Evolutionary conservation across 495 filamentous ascomycete species (phyloP).

Genomic region (Corynascus novoguineensis): DNA sequence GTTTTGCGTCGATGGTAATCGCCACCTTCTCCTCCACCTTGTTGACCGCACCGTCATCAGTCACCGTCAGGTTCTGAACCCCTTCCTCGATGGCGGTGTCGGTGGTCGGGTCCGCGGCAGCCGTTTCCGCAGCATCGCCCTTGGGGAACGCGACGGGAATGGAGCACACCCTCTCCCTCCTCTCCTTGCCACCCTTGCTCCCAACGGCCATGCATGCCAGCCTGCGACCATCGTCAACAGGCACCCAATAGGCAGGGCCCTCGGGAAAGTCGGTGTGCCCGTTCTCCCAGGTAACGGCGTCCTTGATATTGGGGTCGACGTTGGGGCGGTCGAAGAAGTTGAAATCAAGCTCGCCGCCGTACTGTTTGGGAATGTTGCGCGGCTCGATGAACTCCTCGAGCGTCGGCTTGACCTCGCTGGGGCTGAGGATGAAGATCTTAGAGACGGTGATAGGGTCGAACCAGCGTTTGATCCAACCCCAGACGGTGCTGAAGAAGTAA

Average conservation of each 20-base stretch:
- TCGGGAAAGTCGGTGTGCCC: slow-evolving; percentile 41
- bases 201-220: slow-evolving; percentile 46
- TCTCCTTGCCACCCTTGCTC: slow-evolving; percentile 29
- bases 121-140: neutral
- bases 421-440: slow-evolving; percentile 82
- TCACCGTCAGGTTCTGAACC: slow-evolving; percentile 17
- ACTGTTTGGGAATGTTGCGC: slow-evolving; percentile 72
- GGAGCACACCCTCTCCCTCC: slow-evolving; percentile 40
- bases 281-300: slow-evolving; percentile 46
- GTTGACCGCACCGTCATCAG: slow-evolving; percentile 8
- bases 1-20: neutral
- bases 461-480: slow-evolving; percentile 94
- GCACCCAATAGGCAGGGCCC: slow-evolving; percentile 47
- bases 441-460: slow-evolving; percentile 89
- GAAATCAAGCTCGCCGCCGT: slow-evolving; percentile 79
- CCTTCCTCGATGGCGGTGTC: slow-evolving; percentile 14
- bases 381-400: slow-evolving; percentile 75
- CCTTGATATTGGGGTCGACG: slow-evolving; percentile 55
- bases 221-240: slow-evolving; percentile 35
- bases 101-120: neutral
- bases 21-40: slow-evolving; percentile 26
- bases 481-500: slow-evolving; percentile 86
- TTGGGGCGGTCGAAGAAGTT: slow-evolving; percentile 66
- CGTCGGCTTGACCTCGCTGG: slow-evolving; percentile 63
- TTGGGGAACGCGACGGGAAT: slow-evolving; percentile 34